A percentile compares a stretch with the other conserved stretches of the same genome.
Conservation (phyloP, 2,329 filamentous ascomycete species). For the Ceratocystis huliohia region DNA sequence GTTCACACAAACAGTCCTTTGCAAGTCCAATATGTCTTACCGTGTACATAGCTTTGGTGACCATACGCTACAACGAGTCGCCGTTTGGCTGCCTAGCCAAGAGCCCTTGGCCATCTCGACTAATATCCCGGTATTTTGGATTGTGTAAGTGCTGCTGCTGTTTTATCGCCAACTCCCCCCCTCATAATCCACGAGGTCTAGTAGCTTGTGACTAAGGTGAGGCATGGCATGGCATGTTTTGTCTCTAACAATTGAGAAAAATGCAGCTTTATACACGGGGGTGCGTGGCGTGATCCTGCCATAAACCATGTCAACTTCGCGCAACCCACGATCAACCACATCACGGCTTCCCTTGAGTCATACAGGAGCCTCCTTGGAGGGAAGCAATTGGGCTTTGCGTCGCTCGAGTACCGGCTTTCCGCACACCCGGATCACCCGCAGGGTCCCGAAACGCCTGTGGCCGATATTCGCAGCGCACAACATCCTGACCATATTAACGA, state of each 20-base stretch:
- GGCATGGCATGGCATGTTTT: not conserved
- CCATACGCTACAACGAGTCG: constrained; percentile 13
- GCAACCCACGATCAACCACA: constrained; percentile 9
- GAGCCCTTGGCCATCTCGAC: not conserved
- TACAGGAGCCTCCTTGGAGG: not conserved
- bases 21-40: not conserved
- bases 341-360: not conserved
- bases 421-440: constrained; percentile 36
- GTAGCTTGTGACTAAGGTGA: too few species aligned
- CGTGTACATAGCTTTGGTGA: not conserved
- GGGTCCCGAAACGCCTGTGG: constrained; percentile 21
- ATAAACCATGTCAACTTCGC: constrained; percentile 21
- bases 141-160: not conserved
- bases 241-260: not conserved
- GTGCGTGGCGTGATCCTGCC: constrained; percentile 25
- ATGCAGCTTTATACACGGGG: constrained; percentile 25
- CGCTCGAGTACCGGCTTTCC: constrained; percentile 49
- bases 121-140: constrained; percentile 1
- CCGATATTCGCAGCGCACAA: constrained; percentile 32
- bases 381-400: constrained; percentile 25
- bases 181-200: too few species aligned
- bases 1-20: not conserved
- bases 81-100: constrained; percentile 6
- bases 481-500: constrained; percentile 51
- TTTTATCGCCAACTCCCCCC: not conserved